Percentiles rank a stretch among this genome's conserved stretches.
These are phyloP conservation scores for Porcisia deanei DNA, from an alignment of 208 protist species.

Conservation along the genomic window DNA sequence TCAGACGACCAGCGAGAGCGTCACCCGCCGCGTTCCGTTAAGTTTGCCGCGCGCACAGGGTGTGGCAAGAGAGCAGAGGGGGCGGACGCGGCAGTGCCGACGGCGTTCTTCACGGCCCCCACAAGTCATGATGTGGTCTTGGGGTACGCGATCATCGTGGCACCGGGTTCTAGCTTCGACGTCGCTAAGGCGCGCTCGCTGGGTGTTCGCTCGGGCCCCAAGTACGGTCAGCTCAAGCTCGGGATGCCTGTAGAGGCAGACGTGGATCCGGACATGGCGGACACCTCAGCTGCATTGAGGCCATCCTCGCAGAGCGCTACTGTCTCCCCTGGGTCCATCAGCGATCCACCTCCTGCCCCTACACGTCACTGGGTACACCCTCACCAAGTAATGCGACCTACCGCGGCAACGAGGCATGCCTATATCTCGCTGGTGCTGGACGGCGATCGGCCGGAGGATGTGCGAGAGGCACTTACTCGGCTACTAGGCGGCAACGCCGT, in stretches of 20 bases:
- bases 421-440: conserved; percentile 84
- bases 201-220: conserved; percentile 64
- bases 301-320: background rate
- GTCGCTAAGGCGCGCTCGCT: conserved; percentile 47
- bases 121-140: conserved; percentile 28
- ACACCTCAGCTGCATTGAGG: background rate
- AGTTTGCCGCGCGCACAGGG: background rate
- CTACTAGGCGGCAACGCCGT: conserved; percentile 38
- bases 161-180: conserved; percentile 57
- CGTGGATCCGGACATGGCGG: background rate
- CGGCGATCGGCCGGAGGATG: conserved; percentile 44
- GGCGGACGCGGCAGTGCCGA: background rate
- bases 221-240: conserved; percentile 73
- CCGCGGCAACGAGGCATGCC: conserved; percentile 42
- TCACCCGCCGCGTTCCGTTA: too few species aligned
- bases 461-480: conserved; percentile 39
- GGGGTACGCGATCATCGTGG: conserved; percentile 66
- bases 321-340: background rate
- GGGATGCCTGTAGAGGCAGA: conserved; percentile 49
- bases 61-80: background rate
- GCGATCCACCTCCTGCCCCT: background rate
- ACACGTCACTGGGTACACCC: conserved; percentile 43
- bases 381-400: conserved; percentile 56
- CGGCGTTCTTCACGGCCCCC: background rate
- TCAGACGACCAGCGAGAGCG: background rate